These are phyloP conservation scores for Trichoderma guizhouense DNA, from an alignment of 2,329 filamentous ascomycete species.

Conservation along the genomic window DNA sequence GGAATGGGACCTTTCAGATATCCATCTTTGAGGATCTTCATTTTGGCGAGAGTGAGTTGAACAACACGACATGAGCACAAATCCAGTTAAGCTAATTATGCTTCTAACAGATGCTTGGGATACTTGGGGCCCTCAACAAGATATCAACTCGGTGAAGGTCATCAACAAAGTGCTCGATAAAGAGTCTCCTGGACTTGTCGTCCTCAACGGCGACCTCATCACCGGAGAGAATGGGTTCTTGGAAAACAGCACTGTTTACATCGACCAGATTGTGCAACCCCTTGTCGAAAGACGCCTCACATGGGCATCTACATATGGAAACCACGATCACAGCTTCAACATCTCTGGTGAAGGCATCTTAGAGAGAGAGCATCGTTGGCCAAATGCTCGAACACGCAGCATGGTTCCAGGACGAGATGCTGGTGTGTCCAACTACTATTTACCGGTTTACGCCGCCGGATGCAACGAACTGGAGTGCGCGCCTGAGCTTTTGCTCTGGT, in stretches of 20 bases:
- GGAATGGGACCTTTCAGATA: constrained; percentile 48
- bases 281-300: constrained; percentile 52
- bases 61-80: neutral
- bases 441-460: constrained; percentile 40
- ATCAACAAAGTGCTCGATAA: constrained; percentile 56
- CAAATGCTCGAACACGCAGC: constrained; percentile 37
- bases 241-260: constrained; percentile 52
- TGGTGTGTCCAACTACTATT: constrained; percentile 47
- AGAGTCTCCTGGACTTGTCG: constrained; percentile 58
- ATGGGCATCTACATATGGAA: constrained; percentile 69
- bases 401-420: constrained; percentile 38
- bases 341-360: constrained; percentile 47
- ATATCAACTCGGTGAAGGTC: constrained; percentile 54
- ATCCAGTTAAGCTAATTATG: neutral
- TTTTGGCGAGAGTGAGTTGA: constrained; percentile 60
- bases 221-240: constrained; percentile 61
- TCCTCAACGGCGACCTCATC: constrained; percentile 69
- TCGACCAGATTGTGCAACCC: constrained; percentile 58
- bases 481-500: constrained; percentile 59
- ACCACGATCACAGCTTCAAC: constrained; percentile 63
- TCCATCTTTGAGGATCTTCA: constrained; percentile 68
- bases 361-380: constrained; percentile 38
- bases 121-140: constrained; percentile 47
- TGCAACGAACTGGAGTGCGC: constrained; percentile 34
- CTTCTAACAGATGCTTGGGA: constrained; percentile 40